These are phyloP conservation scores for Scenedesmus sp. DNA, from an alignment of 163 green algal genomes.

Conservation along the genomic window DNA sequence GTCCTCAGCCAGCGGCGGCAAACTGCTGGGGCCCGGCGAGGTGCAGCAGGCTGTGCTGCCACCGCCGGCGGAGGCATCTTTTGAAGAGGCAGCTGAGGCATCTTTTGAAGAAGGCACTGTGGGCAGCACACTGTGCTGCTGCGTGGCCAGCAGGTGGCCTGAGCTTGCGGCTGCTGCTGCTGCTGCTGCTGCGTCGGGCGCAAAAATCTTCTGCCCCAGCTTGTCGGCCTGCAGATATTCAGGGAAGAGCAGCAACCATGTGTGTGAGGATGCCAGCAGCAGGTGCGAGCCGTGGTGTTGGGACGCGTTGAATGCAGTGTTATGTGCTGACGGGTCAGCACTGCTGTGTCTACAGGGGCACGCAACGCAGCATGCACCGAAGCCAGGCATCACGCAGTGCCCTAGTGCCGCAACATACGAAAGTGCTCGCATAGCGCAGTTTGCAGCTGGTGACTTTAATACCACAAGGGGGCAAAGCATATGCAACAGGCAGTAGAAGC, in stretches of 20 bases:
- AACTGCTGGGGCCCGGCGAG: background rate
- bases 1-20: conserved; percentile 9
- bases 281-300: too few relatives aligned
- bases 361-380: too few relatives aligned
- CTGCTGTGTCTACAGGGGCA: too few relatives aligned
- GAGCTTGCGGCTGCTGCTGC: background rate
- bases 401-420: too few relatives aligned
- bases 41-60: background rate
- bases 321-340: too few relatives aligned
- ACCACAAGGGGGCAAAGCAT: background rate
- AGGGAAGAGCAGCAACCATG: background rate
- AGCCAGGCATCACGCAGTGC: too few relatives aligned
- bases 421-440: too few relatives aligned
- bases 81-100: too few relatives aligned
- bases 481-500: background rate
- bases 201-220: background rate
- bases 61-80: too few relatives aligned
- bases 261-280: too few relatives aligned
- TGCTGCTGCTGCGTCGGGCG: background rate
- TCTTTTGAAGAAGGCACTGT: background rate
- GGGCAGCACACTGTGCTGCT: background rate
- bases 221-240: background rate
- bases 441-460: too few relatives aligned
- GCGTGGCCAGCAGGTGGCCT: background rate
- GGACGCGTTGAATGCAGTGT: too few relatives aligned